phyloP scores from a whole-genome alignment of 2,329 filamentous ascomycete genomes.

The Phialemonium atrogriseum region DNA sequence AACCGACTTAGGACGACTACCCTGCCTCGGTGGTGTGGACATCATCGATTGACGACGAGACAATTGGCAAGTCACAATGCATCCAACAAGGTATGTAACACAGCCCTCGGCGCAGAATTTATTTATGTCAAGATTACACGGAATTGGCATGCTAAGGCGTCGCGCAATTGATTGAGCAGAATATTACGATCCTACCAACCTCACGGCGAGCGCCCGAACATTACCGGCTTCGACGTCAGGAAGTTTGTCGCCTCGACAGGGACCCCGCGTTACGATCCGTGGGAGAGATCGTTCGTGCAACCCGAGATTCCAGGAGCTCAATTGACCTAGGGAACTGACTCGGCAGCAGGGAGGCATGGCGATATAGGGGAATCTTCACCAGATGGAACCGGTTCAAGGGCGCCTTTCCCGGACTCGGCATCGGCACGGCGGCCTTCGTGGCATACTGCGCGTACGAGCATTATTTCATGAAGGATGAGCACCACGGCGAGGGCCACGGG shows the following conservation, averaged over 20 bases:
- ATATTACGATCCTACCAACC: conserved; percentile 38
- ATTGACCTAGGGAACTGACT: not conserved
- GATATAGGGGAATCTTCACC: conserved; percentile 83
- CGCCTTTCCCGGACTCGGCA: conserved; percentile 83
- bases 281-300: conserved; percentile 52
- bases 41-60: conserved; percentile 2
- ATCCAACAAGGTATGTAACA: conserved; percentile 23
- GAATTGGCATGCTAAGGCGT: not conserved
- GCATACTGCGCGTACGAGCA: conserved; percentile 87
- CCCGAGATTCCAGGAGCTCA: too few species aligned
- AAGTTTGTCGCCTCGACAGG: conserved; percentile 68
- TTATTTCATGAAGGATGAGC: conserved; percentile 70
- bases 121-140: conserved; percentile 22
- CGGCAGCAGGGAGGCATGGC: conserved; percentile 74
- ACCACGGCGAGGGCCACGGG: conserved; percentile 44
- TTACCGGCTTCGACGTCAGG: conserved; percentile 87
- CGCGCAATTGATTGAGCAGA: too few species aligned
- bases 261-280: conserved; percentile 55
- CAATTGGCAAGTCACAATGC: conserved; percentile 3
- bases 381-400: conserved; percentile 83
- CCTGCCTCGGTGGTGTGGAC: too few species aligned
- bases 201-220: conserved; percentile 54
- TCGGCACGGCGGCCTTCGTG: conserved; percentile 83
- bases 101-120: too few species aligned
- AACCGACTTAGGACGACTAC: too few species aligned